Conservation (phyloP, 2,329 filamentous ascomycete species). For the Elsinoe perseae region DNA sequence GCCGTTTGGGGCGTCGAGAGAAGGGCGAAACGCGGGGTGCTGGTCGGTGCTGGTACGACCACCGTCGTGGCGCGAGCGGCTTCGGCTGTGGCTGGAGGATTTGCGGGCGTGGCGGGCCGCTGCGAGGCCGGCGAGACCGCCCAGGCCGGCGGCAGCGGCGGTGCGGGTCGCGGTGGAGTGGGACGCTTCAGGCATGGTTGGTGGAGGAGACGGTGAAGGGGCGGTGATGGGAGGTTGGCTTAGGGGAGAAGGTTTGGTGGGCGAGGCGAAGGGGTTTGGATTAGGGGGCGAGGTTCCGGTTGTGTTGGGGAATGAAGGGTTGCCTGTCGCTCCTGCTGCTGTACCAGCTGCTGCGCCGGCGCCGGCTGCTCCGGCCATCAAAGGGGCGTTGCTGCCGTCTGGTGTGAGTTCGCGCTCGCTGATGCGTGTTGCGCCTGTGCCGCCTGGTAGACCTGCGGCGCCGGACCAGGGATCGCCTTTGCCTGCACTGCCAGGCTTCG, state of each 20-base stretch:
- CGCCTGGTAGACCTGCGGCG: constrained; percentile 4
- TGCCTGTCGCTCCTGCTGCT: not conserved
- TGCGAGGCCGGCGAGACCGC: constrained; percentile 6
- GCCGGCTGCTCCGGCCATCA: not conserved
- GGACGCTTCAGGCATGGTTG: not conserved
- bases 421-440: constrained; percentile 1
- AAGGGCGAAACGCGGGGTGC: not conserved
- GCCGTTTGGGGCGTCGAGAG: not conserved
- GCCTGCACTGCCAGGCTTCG: not conserved
- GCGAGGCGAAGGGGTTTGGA: not conserved
- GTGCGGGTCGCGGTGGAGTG: not conserved
- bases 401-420: constrained; percentile 1
- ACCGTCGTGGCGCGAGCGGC: not conserved
- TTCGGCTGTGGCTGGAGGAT: not conserved
- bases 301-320: not conserved
- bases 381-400: not conserved
- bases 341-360: not conserved
- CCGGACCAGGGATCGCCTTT: not conserved
- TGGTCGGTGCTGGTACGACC: not conserved
- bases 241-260: not conserved
- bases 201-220: not conserved
- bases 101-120: constrained; percentile 13
- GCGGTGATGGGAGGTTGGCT: constrained; percentile 6
- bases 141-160: constrained; percentile 7
- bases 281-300: not conserved